Evolutionary conservation across 768 basidiomycete genomes (phyloP).

Genomic region (Leccinum arenicola): DNA sequence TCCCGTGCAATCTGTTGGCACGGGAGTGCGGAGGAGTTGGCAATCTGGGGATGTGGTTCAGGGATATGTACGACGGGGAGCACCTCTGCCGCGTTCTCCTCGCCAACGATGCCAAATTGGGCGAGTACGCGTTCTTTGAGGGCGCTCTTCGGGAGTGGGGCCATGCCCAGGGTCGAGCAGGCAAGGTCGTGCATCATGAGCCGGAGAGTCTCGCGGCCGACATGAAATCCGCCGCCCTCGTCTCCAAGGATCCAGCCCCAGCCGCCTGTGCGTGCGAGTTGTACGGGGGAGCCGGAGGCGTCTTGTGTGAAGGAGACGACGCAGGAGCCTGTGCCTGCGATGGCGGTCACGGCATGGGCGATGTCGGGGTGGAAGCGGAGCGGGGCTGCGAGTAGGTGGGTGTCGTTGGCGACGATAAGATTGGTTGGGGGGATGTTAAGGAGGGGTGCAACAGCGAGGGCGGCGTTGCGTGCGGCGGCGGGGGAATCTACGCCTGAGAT

Average conservation of each 20-base stretch:
- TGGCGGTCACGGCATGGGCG: conserved; percentile 62
- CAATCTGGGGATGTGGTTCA: conserved; percentile 40
- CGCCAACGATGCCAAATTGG: conserved; percentile 51
- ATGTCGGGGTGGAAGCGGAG: conserved; percentile 60
- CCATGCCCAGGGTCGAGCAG: conserved; percentile 38
- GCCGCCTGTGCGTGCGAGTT: conserved; percentile 71
- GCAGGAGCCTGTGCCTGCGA: conserved; percentile 82
- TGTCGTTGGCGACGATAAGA: conserved; percentile 75
- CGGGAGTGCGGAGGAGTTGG: conserved; percentile 13
- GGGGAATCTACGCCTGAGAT: conserved; percentile 80
- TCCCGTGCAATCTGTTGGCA: conserved; percentile 48
- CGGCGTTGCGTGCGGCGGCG: conserved; percentile 54
- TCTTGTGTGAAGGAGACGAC: conserved; percentile 60
- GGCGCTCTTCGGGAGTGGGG: conserved; percentile 16
- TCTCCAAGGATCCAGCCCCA: conserved; percentile 87
- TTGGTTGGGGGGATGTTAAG: conserved; percentile 54
- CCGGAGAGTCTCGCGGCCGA: conserved; percentile 74
- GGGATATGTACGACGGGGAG: conserved; percentile 62
- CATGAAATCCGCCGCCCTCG: conserved; percentile 79
- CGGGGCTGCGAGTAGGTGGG: conserved; percentile 80
- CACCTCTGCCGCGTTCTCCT: conserved; percentile 52
- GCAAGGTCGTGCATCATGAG: conserved; percentile 61
- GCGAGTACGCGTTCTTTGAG: conserved; percentile 50
- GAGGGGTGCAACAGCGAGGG: conserved; percentile 51
- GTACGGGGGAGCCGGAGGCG: conserved; percentile 41